phyloP scores from a whole-genome alignment of 257 asterid genomes.

The Solanum tacnaense region DNA sequence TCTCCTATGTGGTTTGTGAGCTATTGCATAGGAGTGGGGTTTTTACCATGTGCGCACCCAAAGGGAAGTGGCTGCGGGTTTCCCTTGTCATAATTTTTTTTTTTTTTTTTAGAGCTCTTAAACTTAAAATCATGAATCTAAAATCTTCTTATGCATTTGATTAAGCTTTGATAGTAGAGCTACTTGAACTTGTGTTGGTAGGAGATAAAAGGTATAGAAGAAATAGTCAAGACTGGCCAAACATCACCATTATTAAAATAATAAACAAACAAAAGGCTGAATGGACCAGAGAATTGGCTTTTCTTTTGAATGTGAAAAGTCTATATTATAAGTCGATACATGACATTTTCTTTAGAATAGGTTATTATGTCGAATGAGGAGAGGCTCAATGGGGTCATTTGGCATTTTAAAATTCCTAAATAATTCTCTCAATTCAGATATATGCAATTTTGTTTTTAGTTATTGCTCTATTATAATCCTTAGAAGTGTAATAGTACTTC shows the following conservation, averaged over 20 bases:
- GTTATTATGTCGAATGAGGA: background rate
- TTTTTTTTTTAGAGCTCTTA: background rate
- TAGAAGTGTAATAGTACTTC: background rate
- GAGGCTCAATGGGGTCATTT: background rate
- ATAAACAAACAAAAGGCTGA: background rate
- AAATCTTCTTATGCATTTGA: background rate
- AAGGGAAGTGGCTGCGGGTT: fast-evolving
- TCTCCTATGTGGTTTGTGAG: too few species aligned
- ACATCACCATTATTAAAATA: background rate
- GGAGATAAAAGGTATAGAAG: background rate
- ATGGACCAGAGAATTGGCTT: background rate
- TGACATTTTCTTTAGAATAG: background rate
- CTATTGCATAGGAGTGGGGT: too few species aligned
- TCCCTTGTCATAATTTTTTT: too few species aligned
- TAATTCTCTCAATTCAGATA: background rate
- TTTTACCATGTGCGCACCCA: too few species aligned
- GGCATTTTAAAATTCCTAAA: background rate
- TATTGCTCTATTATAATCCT: background rate
- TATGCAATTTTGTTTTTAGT: background rate
- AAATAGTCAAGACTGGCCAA: background rate
- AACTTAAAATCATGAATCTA: background rate
- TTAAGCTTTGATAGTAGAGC: background rate
- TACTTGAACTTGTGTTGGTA: background rate
- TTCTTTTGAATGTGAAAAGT: background rate
- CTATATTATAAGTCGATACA: background rate